These are phyloP conservation scores for Ceratocystiopsis brevicomis DNA, from an alignment of 2,329 filamentous ascomycete genomes.

Conservation along the genomic window DNA sequence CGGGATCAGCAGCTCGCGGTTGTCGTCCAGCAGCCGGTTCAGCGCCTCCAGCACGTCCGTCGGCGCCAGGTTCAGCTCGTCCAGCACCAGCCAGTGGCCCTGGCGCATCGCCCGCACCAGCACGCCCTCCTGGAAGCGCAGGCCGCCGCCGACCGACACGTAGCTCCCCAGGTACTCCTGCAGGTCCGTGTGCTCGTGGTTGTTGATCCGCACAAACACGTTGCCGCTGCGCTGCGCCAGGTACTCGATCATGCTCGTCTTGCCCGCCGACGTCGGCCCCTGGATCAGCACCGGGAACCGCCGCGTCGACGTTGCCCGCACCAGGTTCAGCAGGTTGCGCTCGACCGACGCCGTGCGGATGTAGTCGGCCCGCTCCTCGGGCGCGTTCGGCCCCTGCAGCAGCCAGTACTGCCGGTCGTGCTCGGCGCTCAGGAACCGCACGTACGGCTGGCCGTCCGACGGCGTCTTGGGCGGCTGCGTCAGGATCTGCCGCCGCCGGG, in stretches of 20 bases:
- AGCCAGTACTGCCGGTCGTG: constrained; percentile 72
- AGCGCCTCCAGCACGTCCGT: constrained; percentile 93
- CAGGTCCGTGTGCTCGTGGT: constrained; percentile 95
- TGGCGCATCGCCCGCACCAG: constrained; percentile 81
- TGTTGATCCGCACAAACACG: constrained; percentile 96
- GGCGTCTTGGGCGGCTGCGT: constrained; percentile 63
- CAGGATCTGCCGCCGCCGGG: constrained; percentile 43
- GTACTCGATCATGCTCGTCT: constrained; percentile 99
- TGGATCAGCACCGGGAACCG: constrained; percentile 90
- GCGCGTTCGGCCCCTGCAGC: constrained; percentile 47
- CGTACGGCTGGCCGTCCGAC: constrained; percentile 55
- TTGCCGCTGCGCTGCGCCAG: constrained; percentile 93
- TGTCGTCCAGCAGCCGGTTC: constrained; percentile 90
- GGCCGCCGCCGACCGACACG: constrained; percentile 68
- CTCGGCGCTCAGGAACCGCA: constrained; percentile 52
- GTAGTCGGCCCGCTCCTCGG: constrained; percentile 66
- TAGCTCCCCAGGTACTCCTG: constrained; percentile 97
- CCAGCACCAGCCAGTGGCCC: constrained; percentile 94
- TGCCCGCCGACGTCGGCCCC: constrained; percentile 89
- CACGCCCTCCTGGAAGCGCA: constrained; percentile 83
- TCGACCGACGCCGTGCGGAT: constrained; percentile 94
- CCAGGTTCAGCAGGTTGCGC: constrained; percentile 83
- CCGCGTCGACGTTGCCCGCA: constrained; percentile 78
- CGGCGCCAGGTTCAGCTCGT: constrained; percentile 90
- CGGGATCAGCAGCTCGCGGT: constrained; percentile 83